Evolutionary conservation across 352 stramenopile species (phyloP), one percentile per base, ranked within the genome.

Genomic region (Pythium rishiriense): DNA sequence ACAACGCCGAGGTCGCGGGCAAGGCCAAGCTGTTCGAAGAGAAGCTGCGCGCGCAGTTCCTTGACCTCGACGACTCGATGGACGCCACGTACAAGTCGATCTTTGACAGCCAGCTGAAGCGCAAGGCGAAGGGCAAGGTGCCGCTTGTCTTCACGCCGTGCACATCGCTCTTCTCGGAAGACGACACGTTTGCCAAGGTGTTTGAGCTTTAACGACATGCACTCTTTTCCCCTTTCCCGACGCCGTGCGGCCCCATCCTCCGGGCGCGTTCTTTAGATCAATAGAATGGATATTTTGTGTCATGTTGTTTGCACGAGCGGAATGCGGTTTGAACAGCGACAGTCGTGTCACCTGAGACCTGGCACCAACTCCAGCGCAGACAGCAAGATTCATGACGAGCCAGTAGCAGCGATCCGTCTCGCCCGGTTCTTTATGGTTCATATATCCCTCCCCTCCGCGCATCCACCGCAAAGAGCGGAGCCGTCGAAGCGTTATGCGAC

Each of bases 21-120:
- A 83, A 98, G 63, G 97, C 95, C 25, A 88, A 89, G 72, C 89
- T 96, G 28, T 92, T 98, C 55, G 93, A 97, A 52, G 84, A 93
- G 70, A 92, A 92, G 62, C 68, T 93, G 60, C 84, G 84, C 8
- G 66, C 79, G 19, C 79, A 90, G 67, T 93, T 95, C 61, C 54
- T 95, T 9, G 81, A 91, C 62, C 59, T 93, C 25, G 75, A 90
- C 58, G 81, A 90, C 42, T 74, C 60, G 45, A 79, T 91, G 70
- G 86, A 91, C 64, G 79, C 87, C 31, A 84, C 79, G 50, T 95
- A 95, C 80, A 91, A 92, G 73, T 83, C 57, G 42, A 74, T 88
- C 29, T 85, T 95, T 50, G 83, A 95, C 54, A 58, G 84, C 64
- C 82, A 93, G 68, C 69, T 92, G 54, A 95, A 95, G 76, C 86